Base-by-base conservation (phyloP, 805 yeast genomes). In the Groenewaldozyma salmanticensis region DNA sequence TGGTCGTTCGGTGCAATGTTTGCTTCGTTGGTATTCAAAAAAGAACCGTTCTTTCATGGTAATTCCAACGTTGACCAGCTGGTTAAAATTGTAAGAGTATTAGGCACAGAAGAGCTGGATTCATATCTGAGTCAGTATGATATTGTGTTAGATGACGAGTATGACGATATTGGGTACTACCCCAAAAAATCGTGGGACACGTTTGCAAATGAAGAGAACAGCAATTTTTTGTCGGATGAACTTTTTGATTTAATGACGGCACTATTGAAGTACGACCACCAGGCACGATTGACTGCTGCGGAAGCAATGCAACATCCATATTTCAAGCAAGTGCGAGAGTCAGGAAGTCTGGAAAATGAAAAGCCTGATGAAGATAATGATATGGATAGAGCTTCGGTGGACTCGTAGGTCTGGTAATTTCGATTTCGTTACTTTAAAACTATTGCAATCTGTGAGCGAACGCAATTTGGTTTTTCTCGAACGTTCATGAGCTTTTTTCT, bases 1-100 rank as follows among this genome's bases (percentile, higher is more conserved):
- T 87, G 96, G 96, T 80, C 94, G 9, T 79, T 75, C 47, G 96
- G 95, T 13, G 88, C 95, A 44, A 85, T 84, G 85, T 66, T 87
- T 38, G 95, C 95, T 6, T 79, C 92, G 9, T 83, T 87, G 60
- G 78, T 85, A 27, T 85, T 86, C 66, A 82, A 81, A 56, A 82
- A 79, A 56, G 96, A 87, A 55, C 96, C 96, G 9, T 83, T 87
- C 50, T 87, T 87, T 72, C 90, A 84, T 59, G 96, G 95, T 17
- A 79, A 83, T 47, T 81, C 94, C 17, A 87, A 87, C 60, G 83
- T 87, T 32, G 95, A 87, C 64, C 96, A 87, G 64, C 66, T 87
- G 54, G 94, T 87, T 19, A 88, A 85, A 60, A 86, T 87, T 47
- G 95, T 87, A 11, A 73, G 84, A 46, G 92, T 87, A 1, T 69